Evolutionary conservation across 345 rosid species (phyloP), one percentile per base, ranked within the genome.

Genomic region (Anastatica hierochuntica): DNA sequence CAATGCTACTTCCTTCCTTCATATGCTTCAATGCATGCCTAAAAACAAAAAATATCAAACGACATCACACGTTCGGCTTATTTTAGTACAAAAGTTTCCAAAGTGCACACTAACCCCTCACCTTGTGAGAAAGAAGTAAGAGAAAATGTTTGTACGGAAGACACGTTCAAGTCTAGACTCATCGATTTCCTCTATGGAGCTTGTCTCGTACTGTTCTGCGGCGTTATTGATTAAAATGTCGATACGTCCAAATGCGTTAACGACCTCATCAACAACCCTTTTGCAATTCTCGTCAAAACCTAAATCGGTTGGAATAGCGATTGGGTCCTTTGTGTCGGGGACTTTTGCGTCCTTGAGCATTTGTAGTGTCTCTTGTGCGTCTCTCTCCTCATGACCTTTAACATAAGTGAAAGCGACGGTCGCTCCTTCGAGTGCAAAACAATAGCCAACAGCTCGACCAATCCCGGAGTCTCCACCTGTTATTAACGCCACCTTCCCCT

Each of bases 391-490:
- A 15, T 62, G 73, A 13, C 57, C 54, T 57, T 77, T 84, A 10
- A 82, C 80, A 34, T 79, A 79, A 0, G 97, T 85, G 76, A 88
- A 80, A 4, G 83, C 97, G 14, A 85, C 86, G 0, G 75, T 76
- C 7, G 89, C 92, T 1, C 97, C 92, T 29, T 85, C 92, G 11
- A 47, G 43, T 0, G 65, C 85, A 9, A 70, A 85, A 40, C 49
- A 60, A 55, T 72, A 60, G 48, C 76, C 58, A 49, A 84, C 97
- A 0, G 92, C 90, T 60, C 79, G 41, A 13, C 97, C 86, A 4
- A 88, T 84, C n/a, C 90, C 95, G 0, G 84, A 82, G 60, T 82
- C 95, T 8, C 97, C 97, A 4, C 92, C 89, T 0, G 92, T 83
- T 23, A 88, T 80, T 0, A 85, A 53, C 0, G 95, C 85, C 50